Conservation (phyloP, 2,329 filamentous ascomycete species). For the Aschersonia sp. region DNA sequence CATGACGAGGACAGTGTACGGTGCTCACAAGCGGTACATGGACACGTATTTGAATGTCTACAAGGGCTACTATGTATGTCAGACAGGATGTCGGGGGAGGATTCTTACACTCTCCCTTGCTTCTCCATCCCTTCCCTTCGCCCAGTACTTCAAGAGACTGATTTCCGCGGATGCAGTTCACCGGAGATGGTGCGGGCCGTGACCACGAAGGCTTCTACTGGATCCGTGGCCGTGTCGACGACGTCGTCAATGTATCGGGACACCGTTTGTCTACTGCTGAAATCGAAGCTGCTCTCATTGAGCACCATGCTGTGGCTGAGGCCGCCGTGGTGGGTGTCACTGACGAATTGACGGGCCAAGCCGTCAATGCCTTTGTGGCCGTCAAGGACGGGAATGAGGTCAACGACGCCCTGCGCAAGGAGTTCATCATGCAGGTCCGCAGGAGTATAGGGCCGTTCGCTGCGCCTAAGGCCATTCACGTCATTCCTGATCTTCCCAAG, state of each 20-base stretch:
- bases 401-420: conserved; percentile 74
- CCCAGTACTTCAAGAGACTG: background rate
- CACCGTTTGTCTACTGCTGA: conserved; percentile 94
- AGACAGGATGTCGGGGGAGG: background rate
- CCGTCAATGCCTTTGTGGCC: conserved; percentile 90
- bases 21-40: conserved; percentile 96
- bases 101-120: background rate
- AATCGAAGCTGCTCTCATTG: conserved; percentile 91
- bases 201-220: conserved; percentile 99
- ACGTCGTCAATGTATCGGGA: conserved; percentile 95
- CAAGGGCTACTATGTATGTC: conserved; percentile 87
- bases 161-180: conserved; percentile 42
- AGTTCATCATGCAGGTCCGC: conserved; percentile 84
- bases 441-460: conserved; percentile 97
- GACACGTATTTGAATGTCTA: conserved; percentile 97
- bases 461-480: conserved; percentile 82
- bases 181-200: conserved; percentile 83
- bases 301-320: conserved; percentile 81
- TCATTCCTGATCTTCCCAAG: conserved; percentile 91
- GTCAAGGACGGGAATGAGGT: conserved; percentile 74
- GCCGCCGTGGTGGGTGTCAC: conserved; percentile 86
- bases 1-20: conserved; percentile 96
- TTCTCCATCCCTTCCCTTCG: background rate
- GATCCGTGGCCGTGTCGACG: conserved; percentile 96
- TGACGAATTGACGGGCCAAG: conserved; percentile 92